Evolutionary conservation across 2,329 filamentous ascomycete genomes (phyloP).

Genomic region (Claviceps purpurea): DNA sequence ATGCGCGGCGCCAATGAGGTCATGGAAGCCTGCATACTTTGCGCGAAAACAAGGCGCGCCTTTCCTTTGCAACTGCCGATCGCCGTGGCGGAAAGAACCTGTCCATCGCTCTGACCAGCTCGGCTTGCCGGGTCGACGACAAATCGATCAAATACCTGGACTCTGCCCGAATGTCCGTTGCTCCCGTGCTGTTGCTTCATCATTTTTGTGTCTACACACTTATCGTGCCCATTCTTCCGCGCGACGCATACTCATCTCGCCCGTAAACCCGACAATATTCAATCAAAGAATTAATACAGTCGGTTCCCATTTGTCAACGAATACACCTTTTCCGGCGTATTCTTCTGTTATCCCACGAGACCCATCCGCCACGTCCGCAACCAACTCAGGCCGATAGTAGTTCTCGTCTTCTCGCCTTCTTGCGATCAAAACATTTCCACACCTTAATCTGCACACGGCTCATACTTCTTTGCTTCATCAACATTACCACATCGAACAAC

Average conservation of each 20-base stretch:
- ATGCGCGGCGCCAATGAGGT: conserved; percentile 3
- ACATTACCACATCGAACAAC: neutral
- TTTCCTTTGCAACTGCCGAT: conserved; percentile 6
- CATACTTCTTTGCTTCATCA: neutral
- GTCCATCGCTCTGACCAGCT: neutral
- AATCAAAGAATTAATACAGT: neutral
- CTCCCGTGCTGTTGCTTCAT: neutral
- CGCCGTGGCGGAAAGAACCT: neutral
- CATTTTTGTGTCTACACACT: neutral
- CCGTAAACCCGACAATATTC: neutral
- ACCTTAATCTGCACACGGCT: neutral
- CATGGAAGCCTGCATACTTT: conserved; percentile 4
- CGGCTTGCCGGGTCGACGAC: neutral
- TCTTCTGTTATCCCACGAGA: neutral
- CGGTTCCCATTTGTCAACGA: neutral
- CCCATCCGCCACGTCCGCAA: neutral
- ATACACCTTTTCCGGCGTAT: neutral
- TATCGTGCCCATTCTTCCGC: neutral
- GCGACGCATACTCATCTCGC: neutral
- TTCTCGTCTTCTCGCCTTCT: neutral
- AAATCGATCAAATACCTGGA: neutral
- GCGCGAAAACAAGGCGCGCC: neutral
- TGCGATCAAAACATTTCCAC: neutral
- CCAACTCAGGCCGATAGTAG: neutral
- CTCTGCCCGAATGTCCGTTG: too few relatives aligned